phyloP scores from a whole-genome alignment of 2,329 filamentous ascomycete species.

The Talaromyces sp. region DNA sequence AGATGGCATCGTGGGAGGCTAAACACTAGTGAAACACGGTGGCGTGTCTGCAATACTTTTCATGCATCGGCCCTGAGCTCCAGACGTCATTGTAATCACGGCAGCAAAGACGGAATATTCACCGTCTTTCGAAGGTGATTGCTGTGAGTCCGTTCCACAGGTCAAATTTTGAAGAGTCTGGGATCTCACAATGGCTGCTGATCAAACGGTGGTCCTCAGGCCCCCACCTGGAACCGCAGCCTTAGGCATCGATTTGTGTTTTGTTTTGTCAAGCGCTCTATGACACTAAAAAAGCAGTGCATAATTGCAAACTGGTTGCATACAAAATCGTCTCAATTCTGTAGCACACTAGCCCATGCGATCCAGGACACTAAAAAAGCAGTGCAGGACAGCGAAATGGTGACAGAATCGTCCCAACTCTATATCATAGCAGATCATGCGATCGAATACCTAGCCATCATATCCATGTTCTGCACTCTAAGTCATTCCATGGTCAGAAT shows the following conservation, averaged over 20 bases:
- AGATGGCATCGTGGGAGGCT: conserved; percentile 7
- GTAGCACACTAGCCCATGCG: too few relatives aligned
- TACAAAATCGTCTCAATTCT: not conserved
- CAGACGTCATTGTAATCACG: not conserved
- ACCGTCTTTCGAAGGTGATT: not conserved
- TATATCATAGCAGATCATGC: too few relatives aligned
- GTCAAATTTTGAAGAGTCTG: not conserved
- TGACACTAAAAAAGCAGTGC: not conserved
- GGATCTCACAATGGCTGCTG: not conserved
- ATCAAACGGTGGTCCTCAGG: not conserved
- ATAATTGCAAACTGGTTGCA: not conserved
- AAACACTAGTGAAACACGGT: conserved; percentile 18
- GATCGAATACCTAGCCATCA: not conserved
- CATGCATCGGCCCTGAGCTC: not conserved
- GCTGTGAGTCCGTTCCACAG: not conserved
- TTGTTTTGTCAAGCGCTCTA: not conserved
- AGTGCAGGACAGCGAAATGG: not conserved
- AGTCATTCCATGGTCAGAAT: too few relatives aligned
- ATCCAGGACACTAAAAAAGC: not conserved
- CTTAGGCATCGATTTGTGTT: too few relatives aligned
- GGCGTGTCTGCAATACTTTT: conserved; percentile 9
- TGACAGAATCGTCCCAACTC: not conserved
- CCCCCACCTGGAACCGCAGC: not conserved
- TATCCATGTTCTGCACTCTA: not conserved
- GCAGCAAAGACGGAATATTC: not conserved